Evolutionary conservation across 345 rosid species (phyloP).

Genomic region (Raphanus raphanistrum): DNA sequence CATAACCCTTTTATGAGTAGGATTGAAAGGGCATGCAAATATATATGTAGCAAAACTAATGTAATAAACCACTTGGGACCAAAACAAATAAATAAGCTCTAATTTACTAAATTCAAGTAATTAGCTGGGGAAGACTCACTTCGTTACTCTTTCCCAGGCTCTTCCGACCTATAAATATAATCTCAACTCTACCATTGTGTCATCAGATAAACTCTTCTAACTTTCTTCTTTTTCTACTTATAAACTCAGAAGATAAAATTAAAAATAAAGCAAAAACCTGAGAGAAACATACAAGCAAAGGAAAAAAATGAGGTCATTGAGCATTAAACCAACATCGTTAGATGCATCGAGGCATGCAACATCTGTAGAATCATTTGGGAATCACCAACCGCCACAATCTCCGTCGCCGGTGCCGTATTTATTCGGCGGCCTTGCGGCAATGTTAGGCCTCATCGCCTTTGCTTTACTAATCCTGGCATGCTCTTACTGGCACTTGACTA

Average conservation of each 20-base stretch:
- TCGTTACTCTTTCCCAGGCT: conserved; percentile 17
- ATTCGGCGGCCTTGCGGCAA: conserved; percentile 74
- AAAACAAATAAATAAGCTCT: background rate
- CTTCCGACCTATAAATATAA: conserved; percentile 33
- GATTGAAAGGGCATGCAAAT: background rate
- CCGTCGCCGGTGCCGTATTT: conserved; percentile 78
- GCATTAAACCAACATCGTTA: conserved; percentile 24
- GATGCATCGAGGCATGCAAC: conserved; percentile 27
- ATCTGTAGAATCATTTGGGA: conserved; percentile 17
- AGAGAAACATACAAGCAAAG: background rate
- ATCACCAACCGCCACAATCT: conserved; percentile 40
- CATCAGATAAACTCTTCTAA: background rate
- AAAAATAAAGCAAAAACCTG: background rate
- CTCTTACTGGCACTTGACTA: conserved; percentile 61
- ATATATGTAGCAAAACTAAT: conserved; percentile 8
- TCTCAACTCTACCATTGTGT: conserved; percentile 26
- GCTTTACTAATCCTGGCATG: conserved; percentile 70
- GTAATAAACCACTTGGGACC: background rate
- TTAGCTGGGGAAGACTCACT: background rate
- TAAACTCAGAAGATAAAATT: background rate
- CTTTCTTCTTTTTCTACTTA: conserved; percentile 1
- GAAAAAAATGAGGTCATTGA: conserved; percentile 13
- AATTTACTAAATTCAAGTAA: background rate
- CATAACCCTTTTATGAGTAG: background rate
- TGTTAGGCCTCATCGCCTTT: conserved; percentile 70